Evolutionary conservation across 208 protist species (phyloP).

Genomic region (Trypanosoma avium): DNA sequence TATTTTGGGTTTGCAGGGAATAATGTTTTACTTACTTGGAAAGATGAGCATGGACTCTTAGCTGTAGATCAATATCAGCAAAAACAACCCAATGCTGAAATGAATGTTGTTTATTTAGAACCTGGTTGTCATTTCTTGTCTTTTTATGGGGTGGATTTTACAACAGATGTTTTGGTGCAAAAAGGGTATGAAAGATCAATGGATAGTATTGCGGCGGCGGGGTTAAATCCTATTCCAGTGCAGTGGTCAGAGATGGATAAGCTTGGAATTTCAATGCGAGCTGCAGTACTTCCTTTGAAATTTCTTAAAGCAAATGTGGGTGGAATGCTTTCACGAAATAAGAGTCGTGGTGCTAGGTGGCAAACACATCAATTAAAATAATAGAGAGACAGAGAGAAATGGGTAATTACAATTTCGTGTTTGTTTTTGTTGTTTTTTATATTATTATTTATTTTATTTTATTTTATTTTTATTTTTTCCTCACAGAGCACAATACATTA

Average conservation of each 20-base stretch:
- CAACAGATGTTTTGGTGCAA: conserved; percentile 86
- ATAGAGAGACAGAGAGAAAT: conserved; percentile 22
- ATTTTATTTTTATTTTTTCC: not conserved
- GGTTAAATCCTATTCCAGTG: conserved; percentile 89
- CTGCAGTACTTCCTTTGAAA: conserved; percentile 80
- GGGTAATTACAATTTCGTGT: not conserved
- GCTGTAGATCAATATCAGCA: conserved; percentile 91
- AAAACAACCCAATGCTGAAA: conserved; percentile 30
- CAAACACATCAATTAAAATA: conserved; percentile 51
- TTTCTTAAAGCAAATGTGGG: conserved; percentile 68
- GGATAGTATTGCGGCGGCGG: conserved; percentile 82
- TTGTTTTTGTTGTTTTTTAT: conserved; percentile 7
- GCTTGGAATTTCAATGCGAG: conserved; percentile 88
- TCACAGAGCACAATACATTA: not conserved
- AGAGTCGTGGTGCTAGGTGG: conserved; percentile 58
- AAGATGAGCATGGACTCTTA: conserved; percentile 90
- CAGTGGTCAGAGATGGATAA: conserved; percentile 94
- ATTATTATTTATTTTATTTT: conserved; percentile 10
- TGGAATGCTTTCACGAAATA: conserved; percentile 59
- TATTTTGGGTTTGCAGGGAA: conserved; percentile 93
- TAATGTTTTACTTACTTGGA: conserved; percentile 85
- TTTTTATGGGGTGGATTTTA: conserved; percentile 85
- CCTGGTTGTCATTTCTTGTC: conserved; percentile 91
- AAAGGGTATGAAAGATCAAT: conserved; percentile 90
- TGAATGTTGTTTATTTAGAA: conserved; percentile 83